Percentiles rank a stretch among this genome's conserved stretches.
These are phyloP conservation scores for Cyclostephanos tholiformis DNA, from an alignment of 108 stramenopile genomes.

Conservation along the genomic window DNA sequence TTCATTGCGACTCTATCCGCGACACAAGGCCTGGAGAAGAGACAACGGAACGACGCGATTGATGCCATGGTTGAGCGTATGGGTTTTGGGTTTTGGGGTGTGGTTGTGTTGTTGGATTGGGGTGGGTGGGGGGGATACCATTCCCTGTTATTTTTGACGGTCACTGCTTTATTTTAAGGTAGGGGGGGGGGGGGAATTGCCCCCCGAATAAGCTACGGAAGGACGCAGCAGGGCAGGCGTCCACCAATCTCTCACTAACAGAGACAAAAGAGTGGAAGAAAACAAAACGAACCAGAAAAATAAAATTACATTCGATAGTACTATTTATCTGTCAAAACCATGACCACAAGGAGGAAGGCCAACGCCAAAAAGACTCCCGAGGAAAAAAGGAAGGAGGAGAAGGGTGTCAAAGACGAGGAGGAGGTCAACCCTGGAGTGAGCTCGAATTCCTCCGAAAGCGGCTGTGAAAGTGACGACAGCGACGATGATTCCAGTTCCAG, in stretches of 20 bases:
- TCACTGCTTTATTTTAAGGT: no score
- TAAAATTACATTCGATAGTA: background rate
- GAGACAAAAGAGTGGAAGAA: background rate
- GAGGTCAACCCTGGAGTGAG: background rate
- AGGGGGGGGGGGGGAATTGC: no score
- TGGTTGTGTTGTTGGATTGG: no score
- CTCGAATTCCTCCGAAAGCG: constrained; percentile 1
- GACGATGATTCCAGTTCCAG: background rate
- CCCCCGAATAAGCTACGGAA: background rate
- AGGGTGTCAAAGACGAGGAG: background rate
- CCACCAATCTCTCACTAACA: background rate
- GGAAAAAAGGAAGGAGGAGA: background rate
- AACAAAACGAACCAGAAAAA: no score
- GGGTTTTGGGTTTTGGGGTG: no score
- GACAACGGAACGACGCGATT: constrained; percentile 5
- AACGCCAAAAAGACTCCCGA: background rate
- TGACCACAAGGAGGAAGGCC: constrained; percentile 5
- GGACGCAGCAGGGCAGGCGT: background rate
- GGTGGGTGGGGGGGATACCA: no score
- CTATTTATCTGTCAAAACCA: background rate
- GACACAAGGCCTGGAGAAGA: constrained; percentile 6
- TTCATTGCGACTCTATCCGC: background rate
- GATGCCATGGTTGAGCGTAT: background rate
- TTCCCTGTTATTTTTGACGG: no score
- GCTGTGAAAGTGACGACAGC: background rate